Conservation (phyloP, 2,329 filamentous ascomycete species). For the Teratosphaeria pseudoeucalypti region DNA sequence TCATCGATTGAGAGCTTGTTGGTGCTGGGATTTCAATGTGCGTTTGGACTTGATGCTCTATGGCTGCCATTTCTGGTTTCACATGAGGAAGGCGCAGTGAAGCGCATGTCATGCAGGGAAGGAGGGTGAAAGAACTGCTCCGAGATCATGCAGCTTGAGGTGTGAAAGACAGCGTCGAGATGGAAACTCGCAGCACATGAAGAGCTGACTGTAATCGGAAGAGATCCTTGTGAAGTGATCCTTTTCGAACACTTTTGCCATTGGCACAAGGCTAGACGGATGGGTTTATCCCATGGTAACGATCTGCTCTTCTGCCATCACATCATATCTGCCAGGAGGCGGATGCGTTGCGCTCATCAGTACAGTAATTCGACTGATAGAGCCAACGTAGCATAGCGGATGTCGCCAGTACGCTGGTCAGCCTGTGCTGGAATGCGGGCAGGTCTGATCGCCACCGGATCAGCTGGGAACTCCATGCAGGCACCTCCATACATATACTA, state of each 20-base stretch:
- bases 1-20: neutral
- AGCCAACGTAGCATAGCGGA: neutral
- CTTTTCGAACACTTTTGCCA: too few relatives aligned
- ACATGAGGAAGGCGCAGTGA: neutral
- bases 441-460: neutral
- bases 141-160: neutral
- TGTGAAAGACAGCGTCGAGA: neutral
- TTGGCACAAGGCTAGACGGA: too few relatives aligned
- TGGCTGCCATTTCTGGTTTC: neutral
- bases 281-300: too few relatives aligned
- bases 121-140: neutral
- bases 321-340: too few relatives aligned
- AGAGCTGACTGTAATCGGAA: too few relatives aligned
- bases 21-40: neutral
- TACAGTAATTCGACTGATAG: too few relatives aligned
- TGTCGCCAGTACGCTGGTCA: neutral
- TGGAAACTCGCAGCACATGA: too few relatives aligned
- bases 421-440: neutral
- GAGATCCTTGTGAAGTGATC: too few relatives aligned
- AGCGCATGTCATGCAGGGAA: neutral
- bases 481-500: neutral
- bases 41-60: neutral
- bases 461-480: neutral
- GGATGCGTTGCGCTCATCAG: too few relatives aligned
- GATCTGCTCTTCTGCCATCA: too few relatives aligned